Conservation (phyloP, 805 yeast genomes). For the Wickerhamomyces alni region DNA sequence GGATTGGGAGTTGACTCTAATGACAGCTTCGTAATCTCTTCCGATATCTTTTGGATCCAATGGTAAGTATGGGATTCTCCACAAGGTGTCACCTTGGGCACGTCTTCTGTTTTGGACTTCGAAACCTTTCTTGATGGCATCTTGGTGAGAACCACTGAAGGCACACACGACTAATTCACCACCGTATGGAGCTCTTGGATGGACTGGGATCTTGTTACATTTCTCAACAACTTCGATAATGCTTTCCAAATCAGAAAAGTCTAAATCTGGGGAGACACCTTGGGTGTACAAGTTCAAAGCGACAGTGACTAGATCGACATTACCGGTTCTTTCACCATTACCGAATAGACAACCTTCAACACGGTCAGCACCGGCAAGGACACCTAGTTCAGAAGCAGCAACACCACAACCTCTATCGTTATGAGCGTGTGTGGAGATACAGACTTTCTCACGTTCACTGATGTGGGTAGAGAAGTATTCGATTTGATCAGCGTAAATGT, state of each 20-base stretch:
- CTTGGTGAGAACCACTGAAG: slow-evolving; percentile 70
- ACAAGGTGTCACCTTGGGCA: slow-evolving; percentile 41
- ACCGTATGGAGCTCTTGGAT: slow-evolving; percentile 74
- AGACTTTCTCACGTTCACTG: slow-evolving; percentile 63
- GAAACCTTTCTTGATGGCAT: slow-evolving; percentile 66
- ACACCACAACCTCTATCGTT: slow-evolving; percentile 83
- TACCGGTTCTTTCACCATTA: slow-evolving; percentile 83
- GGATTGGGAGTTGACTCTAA: slow-evolving; percentile 80
- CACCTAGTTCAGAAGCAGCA: slow-evolving; percentile 73
- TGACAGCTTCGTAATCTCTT: slow-evolving; percentile 74
- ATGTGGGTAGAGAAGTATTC: slow-evolving; percentile 68
- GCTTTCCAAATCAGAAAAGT: slow-evolving; percentile 61
- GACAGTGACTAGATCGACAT: slow-evolving; percentile 70
- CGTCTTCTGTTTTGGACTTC: slow-evolving; percentile 45
- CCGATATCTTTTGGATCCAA: slow-evolving; percentile 80
- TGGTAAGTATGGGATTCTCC: slow-evolving; percentile 76
- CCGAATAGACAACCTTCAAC: slow-evolving; percentile 81
- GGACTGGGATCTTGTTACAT: slow-evolving; percentile 72
- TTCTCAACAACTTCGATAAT: slow-evolving; percentile 66
- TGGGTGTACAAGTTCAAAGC: slow-evolving; percentile 76
- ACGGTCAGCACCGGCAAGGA: slow-evolving; percentile 81
- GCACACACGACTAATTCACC: slow-evolving; percentile 78
- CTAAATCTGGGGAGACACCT: slow-evolving; percentile 67
- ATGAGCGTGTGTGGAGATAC: slow-evolving; percentile 69
- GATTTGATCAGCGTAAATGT: slow-evolving; percentile 74